These are phyloP conservation scores for Venustampulla echinocandica DNA, from an alignment of 495 filamentous ascomycete genomes.

Conservation along the genomic window DNA sequence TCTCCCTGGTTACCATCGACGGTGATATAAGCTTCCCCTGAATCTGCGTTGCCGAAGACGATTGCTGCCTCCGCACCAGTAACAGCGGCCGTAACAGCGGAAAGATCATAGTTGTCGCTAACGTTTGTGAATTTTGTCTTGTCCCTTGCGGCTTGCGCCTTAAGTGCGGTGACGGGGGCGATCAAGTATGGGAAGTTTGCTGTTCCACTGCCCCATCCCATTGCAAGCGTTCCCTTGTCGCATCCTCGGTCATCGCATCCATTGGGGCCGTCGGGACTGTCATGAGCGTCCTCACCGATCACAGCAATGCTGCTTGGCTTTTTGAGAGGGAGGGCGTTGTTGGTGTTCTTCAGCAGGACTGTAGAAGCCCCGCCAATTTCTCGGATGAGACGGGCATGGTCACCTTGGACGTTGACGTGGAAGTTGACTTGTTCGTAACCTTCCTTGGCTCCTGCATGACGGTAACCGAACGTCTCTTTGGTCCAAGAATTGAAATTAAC, in stretches of 20 bases:
- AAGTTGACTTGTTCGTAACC: conserved; percentile 66
- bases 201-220: conserved; percentile 91
- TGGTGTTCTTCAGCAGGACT: conserved; percentile 81
- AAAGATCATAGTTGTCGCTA: conserved; percentile 62
- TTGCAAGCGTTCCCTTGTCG: conserved; percentile 76
- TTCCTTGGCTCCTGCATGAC: conserved; percentile 51
- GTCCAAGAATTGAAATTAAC: conserved; percentile 91
- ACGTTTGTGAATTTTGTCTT: conserved; percentile 62
- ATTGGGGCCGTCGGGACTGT: conserved; percentile 74
- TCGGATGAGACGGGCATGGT: conserved; percentile 65
- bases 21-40: conserved; percentile 78
- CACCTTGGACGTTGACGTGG: conserved; percentile 72
- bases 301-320: conserved; percentile 68
- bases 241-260: conserved; percentile 78
- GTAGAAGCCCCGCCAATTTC: conserved; percentile 67
- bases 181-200: conserved; percentile 87
- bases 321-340: conserved; percentile 64
- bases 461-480: conserved; percentile 59
- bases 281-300: conserved; percentile 80
- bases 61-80: conserved; percentile 62
- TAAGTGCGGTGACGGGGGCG: conserved; percentile 79
- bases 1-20: conserved; percentile 84
- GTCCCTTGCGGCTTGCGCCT: conserved; percentile 55
- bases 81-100: conserved; percentile 50
- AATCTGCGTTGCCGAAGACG: conserved; percentile 83